Conservation (phyloP, 2,329 filamentous ascomycete species). For the Ascochyta rabiei region DNA sequence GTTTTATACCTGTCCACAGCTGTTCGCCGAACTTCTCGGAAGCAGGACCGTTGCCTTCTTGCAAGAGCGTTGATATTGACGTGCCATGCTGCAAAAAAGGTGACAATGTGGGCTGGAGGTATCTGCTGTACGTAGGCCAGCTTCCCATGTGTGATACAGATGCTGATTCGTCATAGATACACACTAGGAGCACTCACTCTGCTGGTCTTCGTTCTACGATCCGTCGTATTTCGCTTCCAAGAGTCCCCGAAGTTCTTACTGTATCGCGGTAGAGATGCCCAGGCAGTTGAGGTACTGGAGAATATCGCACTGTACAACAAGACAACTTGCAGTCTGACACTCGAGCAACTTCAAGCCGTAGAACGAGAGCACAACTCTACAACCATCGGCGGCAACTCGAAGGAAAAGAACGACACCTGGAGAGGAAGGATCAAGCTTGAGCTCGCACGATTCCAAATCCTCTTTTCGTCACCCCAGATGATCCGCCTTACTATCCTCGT, state of each 20-base stretch:
- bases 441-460: conserved; percentile 51
- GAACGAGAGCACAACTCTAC: conserved; percentile 38
- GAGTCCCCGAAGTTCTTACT: conserved; percentile 67
- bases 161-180: conserved; percentile 24
- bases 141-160: too few species aligned
- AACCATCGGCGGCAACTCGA: conserved; percentile 37
- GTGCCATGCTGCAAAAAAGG: conserved; percentile 45
- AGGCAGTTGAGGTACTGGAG: conserved; percentile 56
- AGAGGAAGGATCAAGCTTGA: conserved; percentile 49
- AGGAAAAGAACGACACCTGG: conserved; percentile 39
- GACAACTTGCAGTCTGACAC: conserved; percentile 39
- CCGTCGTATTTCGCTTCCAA: conserved; percentile 61
- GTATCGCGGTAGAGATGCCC: conserved; percentile 58
- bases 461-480: conserved; percentile 53
- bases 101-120: conserved; percentile 55
- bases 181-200: conserved; percentile 50
- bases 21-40: conserved; percentile 60
- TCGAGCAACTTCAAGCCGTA: conserved; percentile 46
- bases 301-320: conserved; percentile 54
- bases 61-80: conserved; percentile 43
- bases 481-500: conserved; percentile 55
- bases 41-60: conserved; percentile 52
- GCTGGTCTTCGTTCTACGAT: conserved; percentile 57
- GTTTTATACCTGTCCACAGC: conserved; percentile 58
- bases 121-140: conserved; percentile 35